Evolutionary conservation across 2,329 filamentous ascomycete species (phyloP).

Genomic region (Aspergillus chevalieri): DNA sequence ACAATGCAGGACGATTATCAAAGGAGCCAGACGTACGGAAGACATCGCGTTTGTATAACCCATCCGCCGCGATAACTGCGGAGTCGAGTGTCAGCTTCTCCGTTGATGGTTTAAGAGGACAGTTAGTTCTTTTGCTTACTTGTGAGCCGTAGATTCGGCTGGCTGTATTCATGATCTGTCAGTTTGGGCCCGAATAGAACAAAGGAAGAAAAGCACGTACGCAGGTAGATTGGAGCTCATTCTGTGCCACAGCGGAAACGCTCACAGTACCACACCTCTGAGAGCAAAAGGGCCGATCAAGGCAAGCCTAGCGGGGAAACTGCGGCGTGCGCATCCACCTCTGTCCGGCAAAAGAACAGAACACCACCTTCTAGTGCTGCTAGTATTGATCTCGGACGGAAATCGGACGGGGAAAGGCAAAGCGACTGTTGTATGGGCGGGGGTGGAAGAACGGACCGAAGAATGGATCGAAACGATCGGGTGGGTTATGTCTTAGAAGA

Average conservation of each 20-base stretch:
- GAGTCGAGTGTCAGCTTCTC: conserved; percentile 15
- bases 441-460: background rate
- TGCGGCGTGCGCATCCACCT: conserved; percentile 31
- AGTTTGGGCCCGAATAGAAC: conserved; percentile 13
- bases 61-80: conserved; percentile 95
- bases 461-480: too few species aligned
- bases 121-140: conserved; percentile 51
- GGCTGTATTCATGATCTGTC: conserved; percentile 43
- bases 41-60: conserved; percentile 97
- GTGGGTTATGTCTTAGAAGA: too few species aligned
- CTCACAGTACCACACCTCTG: conserved; percentile 21
- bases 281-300: conserved; percentile 27
- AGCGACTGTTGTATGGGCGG: background rate
- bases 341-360: conserved; percentile 3
- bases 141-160: conserved; percentile 85
- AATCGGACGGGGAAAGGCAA: background rate
- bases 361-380: background rate
- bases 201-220: conserved; percentile 44
- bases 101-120: background rate
- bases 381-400: too few species aligned
- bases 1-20: conserved; percentile 1
- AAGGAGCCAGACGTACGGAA: conserved; percentile 65
- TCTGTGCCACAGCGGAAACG: conserved; percentile 22
- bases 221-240: conserved; percentile 58
- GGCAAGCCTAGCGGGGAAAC: conserved; percentile 27